phyloP scores from a whole-genome alignment of 108 stramenopile species.

The Discostella stelligeroides region DNA sequence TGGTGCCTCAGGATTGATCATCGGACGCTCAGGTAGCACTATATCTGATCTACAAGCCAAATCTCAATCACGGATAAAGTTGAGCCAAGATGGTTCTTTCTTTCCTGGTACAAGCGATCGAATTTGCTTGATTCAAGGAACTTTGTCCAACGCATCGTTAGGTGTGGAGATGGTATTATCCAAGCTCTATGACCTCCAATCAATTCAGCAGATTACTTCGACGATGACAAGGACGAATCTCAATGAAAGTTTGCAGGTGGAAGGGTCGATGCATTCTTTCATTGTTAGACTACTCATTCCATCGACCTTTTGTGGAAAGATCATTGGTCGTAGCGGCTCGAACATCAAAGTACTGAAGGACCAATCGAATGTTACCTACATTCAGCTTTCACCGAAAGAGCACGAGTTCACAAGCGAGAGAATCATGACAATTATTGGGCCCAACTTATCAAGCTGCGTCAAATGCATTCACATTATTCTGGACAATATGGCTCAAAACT shows the following conservation, averaged over 20 bases:
- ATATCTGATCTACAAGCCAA: conserved; percentile 75
- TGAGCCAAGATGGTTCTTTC: conserved; percentile 78
- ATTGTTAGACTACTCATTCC: conserved; percentile 79
- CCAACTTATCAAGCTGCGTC: conserved; percentile 52
- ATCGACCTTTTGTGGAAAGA: conserved; percentile 77
- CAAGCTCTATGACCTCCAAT: conserved; percentile 60
- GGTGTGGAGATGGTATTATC: conserved; percentile 65
- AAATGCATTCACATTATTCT: conserved; percentile 57
- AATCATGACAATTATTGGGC: conserved; percentile 72
- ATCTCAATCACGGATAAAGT: conserved; percentile 70
- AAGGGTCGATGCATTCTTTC: conserved; percentile 37
- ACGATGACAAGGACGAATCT: neutral
- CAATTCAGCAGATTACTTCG: conserved; percentile 37
- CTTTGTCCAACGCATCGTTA: conserved; percentile 58
- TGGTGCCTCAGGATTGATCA: conserved; percentile 82
- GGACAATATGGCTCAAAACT: conserved; percentile 67
- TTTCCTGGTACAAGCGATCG: conserved; percentile 79
- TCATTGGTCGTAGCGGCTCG: conserved; percentile 78
- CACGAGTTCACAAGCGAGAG: conserved; percentile 60
- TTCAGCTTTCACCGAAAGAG: conserved; percentile 76
- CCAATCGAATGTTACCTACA: conserved; percentile 62
- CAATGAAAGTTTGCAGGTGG: conserved; percentile 22
- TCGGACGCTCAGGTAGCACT: conserved; percentile 79
- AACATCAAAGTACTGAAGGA: conserved; percentile 82
- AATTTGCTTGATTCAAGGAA: conserved; percentile 81